Evolutionary conservation across 2,329 filamentous ascomycete genomes (phyloP).

Genomic region (Aspergillus costaricaensis): DNA sequence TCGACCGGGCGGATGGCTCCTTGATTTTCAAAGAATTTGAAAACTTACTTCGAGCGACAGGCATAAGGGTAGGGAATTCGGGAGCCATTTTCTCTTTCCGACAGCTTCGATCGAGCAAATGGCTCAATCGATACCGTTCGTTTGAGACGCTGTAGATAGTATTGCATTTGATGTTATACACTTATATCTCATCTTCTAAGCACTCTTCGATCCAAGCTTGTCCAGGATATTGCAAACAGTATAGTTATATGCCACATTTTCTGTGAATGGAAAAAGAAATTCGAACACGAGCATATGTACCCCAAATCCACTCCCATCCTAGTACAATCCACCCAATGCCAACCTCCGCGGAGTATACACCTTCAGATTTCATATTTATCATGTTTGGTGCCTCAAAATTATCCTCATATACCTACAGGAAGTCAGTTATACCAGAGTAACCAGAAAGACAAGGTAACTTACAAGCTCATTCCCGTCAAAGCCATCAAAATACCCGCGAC

Average conservation of each 20-base stretch:
- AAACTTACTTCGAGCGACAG: too few relatives aligned
- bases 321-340: neutral
- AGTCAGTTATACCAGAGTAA: neutral
- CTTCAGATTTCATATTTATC: neutral
- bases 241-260: too few relatives aligned
- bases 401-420: slow-evolving; percentile 22
- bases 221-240: too few relatives aligned
- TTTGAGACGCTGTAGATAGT: too few relatives aligned
- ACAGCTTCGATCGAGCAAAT: too few relatives aligned
- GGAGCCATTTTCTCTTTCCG: too few relatives aligned
- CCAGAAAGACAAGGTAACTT: slow-evolving; percentile 4
- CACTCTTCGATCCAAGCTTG: too few relatives aligned
- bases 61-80: too few relatives aligned
- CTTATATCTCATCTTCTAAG: too few relatives aligned
- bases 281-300: neutral
- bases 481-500: slow-evolving; percentile 22
- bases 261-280: neutral
- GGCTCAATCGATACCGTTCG: too few relatives aligned
- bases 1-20: neutral
- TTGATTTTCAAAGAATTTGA: too few relatives aligned
- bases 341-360: neutral
- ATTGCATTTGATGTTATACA: too few relatives aligned
- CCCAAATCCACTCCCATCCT: neutral
- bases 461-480: slow-evolving; percentile 26
- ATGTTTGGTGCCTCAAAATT: slow-evolving; percentile 14